phyloP scores from a whole-genome alignment of 768 basidiomycete genomes.

The Mycena chlorophos region DNA sequence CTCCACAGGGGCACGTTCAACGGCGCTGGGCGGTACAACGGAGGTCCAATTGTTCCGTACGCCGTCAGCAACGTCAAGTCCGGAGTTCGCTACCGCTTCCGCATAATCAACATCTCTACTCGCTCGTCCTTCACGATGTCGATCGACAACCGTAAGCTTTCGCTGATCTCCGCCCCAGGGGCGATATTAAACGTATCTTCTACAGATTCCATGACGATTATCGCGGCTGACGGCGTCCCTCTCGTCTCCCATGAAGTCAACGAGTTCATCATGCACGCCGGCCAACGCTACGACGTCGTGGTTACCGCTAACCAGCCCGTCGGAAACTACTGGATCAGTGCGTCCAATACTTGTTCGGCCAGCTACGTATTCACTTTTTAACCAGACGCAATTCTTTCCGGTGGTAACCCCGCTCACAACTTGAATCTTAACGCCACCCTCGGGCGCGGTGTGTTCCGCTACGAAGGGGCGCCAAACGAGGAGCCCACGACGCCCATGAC shows the following conservation, averaged over 20 bases:
- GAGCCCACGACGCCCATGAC: slow-evolving; percentile 35
- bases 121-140: slow-evolving; percentile 35
- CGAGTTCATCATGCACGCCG: slow-evolving; percentile 36
- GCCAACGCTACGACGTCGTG: slow-evolving; percentile 51
- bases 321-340: slow-evolving; percentile 50
- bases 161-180: background rate
- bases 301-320: slow-evolving; percentile 44
- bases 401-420: slow-evolving; percentile 33
- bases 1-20: slow-evolving; percentile 40
- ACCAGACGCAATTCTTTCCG: slow-evolving; percentile 23
- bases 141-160: slow-evolving; percentile 14
- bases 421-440: slow-evolving; percentile 27
- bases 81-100: slow-evolving; percentile 42
- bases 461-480: slow-evolving; percentile 33
- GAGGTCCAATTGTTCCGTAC: slow-evolving; percentile 31
- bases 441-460: slow-evolving; percentile 38
- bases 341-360: slow-evolving; percentile 18
- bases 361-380: background rate
- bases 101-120: slow-evolving; percentile 39
- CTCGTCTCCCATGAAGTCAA: background rate
- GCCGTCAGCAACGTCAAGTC: slow-evolving; percentile 32
- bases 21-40: slow-evolving; percentile 34
- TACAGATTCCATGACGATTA: slow-evolving; percentile 10
- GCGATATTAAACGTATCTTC: background rate
- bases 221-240: slow-evolving; percentile 2